Evolutionary conservation across 306 rosid species (phyloP).

Genomic region (Citrullus amarus): DNA sequence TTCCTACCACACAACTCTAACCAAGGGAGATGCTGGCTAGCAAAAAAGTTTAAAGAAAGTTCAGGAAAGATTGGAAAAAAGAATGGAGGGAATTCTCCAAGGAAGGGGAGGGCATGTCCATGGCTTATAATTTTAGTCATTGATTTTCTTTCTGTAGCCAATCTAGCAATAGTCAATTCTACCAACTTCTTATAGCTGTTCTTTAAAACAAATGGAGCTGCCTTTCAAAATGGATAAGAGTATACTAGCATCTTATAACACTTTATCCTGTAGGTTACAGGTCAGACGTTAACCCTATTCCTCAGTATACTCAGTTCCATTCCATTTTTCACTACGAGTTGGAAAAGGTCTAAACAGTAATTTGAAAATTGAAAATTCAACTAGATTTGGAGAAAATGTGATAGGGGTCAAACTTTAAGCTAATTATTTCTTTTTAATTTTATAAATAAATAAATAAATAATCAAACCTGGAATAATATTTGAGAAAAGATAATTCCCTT

Average conservation of each 20-base stretch:
- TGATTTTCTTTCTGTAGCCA: neutral
- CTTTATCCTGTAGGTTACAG: neutral
- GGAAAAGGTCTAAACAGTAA: neutral
- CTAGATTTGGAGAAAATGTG: neutral
- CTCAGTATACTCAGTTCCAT: neutral
- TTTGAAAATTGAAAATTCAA: neutral
- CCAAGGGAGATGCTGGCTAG: neutral
- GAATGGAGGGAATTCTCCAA: neutral
- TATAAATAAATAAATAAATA: no score
- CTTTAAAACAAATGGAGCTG: neutral
- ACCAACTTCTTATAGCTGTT: neutral
- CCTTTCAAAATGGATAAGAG: neutral
- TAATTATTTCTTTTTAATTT: neutral
- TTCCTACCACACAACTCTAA: neutral
- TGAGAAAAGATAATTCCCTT: slow-evolving; percentile 67
- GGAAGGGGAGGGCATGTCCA: neutral
- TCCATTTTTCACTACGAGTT: neutral
- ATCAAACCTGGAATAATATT: slow-evolving; percentile 76
- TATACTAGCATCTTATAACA: neutral
- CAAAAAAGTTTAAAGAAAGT: neutral
- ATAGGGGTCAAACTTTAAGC: neutral
- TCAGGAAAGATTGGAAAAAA: neutral
- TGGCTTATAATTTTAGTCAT: neutral
- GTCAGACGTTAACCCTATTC: neutral
- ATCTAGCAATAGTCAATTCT: neutral